Base-by-base conservation (phyloP, 2,329 filamentous ascomycete genomes). In the Diplodia corticola region DNA sequence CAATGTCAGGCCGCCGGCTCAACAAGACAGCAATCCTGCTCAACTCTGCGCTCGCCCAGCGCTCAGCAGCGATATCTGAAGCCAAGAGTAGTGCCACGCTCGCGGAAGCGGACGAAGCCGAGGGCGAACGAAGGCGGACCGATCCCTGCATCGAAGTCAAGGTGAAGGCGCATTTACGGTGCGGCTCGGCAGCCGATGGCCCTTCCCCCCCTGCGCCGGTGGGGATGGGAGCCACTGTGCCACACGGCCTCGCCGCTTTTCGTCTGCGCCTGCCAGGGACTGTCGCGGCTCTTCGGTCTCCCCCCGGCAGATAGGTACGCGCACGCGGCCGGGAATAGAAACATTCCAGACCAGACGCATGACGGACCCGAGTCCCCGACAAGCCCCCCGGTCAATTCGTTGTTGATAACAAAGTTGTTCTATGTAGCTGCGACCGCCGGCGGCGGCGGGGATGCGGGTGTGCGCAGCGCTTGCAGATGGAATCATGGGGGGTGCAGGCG, bases 161-260 rank as follows among this genome's bases (percentile, higher is more conserved):
- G n/a, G n/a, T n/a, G n/a, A n/a, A 37, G 35, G 22, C 35, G 54
- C 54, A 48, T 49, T 49, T 61, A 61, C 57, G 57, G 57, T 61
- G 57, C 57, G 40, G 57, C 57, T 61, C 44, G 57, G 57, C 44
- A 61, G 57, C 44, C 55, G 55, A 48, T 60, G 30, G 24, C 37
- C 55, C 40, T n/a, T n/a, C n/a, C n/a, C n/a, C 55, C 22, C 6
- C n/a, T 9, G 17, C n/a, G n/a, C n/a, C n/a, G 35, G 53, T 22
- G 20, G 53, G 53, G 55, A 7, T 7, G 37, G 13, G 15, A 26
- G 17, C 17, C 40, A n/a, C 40, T 6, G 15, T n/a, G 17, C 17
- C 40, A n/a, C 40, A n/a, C 40, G 40, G 40, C 40, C 40, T 44
- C 40, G 40, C 40, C 40, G 40, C 48, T n/a, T 46, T 13, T 3